Base-by-base conservation (phyloP, 495 filamentous ascomycete genomes). In the Chaetomium tenue region DNA sequence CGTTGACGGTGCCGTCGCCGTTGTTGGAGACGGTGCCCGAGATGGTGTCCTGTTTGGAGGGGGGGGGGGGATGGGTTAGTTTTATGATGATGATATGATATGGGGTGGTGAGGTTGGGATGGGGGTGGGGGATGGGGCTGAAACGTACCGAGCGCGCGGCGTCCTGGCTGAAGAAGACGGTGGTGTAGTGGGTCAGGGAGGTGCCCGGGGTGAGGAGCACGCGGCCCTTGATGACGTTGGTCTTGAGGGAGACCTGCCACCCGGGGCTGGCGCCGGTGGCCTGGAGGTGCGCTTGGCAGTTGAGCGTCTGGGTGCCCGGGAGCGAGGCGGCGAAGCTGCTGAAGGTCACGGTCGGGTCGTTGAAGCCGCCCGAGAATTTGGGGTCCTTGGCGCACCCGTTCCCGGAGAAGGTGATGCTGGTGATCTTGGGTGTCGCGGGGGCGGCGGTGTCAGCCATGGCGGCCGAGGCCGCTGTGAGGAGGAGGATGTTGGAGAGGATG, bases 201-300 rank as follows among this genome's bases (percentile, higher is more conserved):
- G 76, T 72, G 50, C 74, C 75, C 0, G 78, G 73, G 42, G 66
- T 63, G 8, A 80, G 72, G 2, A 69, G 66, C 9, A 75, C 57
- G 53, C 72, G 75, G n/a, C 77, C 76, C 22, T 61, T 64, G 53
- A 79, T 71, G 44, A 25, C 58, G 48, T 74, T 77, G 61, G 71
- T 66, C 50, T 64, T 67, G 60, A 80, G 62, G 28, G 74, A 72
- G 28, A 78, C 68, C 73, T 80, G 78, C 78, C 78, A 80, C n/a
- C 78, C 78, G 3, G 75, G 60, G 33, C 67, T 66, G 20, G 69
- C 63, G 26, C 76, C 76, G 18, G 67, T 47, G 25, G 73, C 68
- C 54, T 74, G 66, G 44, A 80, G 61, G 61, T 79, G 77, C 1
- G 70, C 69, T 67, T 80, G 72, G 75, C 78, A 80, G 73, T 76